These are phyloP conservation scores for Lichenothelia convexa DNA, from an alignment of 495 filamentous ascomycete species.

Conservation along the genomic window DNA sequence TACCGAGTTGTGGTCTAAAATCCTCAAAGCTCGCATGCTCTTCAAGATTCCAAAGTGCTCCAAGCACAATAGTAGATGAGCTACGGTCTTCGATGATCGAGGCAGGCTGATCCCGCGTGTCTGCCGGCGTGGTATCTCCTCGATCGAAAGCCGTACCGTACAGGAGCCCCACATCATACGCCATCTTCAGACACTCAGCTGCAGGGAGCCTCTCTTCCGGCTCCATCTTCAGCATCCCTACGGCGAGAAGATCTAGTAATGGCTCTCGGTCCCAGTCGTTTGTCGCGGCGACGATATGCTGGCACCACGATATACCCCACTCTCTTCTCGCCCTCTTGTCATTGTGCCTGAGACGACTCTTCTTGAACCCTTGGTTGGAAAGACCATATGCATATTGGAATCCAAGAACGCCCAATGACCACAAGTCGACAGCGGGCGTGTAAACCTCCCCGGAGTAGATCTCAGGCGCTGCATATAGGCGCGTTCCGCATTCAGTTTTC, in stretches of 20 bases:
- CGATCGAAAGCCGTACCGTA: too few species aligned
- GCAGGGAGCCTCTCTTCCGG: background rate
- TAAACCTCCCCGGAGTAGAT: background rate
- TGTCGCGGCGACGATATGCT: background rate
- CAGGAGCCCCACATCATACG: too few species aligned
- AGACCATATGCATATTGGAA: conserved; percentile 6
- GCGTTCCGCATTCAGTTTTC: background rate
- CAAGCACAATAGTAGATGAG: too few species aligned
- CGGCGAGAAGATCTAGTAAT: conserved; percentile 3
- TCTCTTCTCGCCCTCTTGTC: too few species aligned
- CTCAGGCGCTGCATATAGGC: background rate
- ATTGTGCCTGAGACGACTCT: background rate
- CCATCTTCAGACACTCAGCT: background rate
- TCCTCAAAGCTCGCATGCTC: too few species aligned
- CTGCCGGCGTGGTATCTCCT: too few species aligned
- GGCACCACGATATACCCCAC: too few species aligned
- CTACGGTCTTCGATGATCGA: too few species aligned
- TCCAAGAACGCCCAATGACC: conserved; percentile 4
- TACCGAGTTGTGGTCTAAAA: too few species aligned
- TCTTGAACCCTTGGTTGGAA: background rate
- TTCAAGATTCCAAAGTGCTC: too few species aligned
- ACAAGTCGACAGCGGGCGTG: conserved; percentile 4
- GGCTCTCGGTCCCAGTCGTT: conserved; percentile 2
- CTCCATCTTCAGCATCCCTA: conserved; percentile 1
- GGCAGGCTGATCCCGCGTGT: too few species aligned